Percentiles rank a stretch among this genome's conserved stretches.
Evolutionary conservation across 2,329 filamentous ascomycete genomes (phyloP).

Genomic region (Paracoccidioides lutzii): DNA sequence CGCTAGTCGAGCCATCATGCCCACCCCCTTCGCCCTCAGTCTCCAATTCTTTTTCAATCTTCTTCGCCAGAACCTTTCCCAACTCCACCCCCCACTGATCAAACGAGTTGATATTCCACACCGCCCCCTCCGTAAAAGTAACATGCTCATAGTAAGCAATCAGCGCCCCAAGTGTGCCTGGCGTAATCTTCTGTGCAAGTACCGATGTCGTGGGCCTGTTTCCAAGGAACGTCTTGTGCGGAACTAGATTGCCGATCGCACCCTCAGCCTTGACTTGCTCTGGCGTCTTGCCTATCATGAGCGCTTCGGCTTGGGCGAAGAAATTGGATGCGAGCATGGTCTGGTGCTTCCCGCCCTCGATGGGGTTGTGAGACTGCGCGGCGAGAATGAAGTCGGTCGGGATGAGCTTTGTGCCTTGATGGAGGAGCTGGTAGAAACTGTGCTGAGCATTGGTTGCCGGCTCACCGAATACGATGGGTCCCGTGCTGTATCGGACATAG

Average conservation of each 20-base stretch:
- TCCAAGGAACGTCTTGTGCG: constrained; percentile 98
- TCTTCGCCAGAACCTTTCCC: constrained; percentile 91
- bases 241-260: constrained; percentile 48
- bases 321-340: constrained; percentile 45
- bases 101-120: constrained; percentile 99
- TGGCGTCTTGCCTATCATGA: constrained; percentile 42
- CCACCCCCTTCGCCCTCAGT: constrained; percentile 53
- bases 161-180: constrained; percentile 79
- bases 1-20: constrained; percentile 80
- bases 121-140: constrained; percentile 90
- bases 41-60: constrained; percentile 76
- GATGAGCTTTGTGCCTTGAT: constrained; percentile 98
- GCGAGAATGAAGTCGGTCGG: constrained; percentile 96
- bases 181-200: constrained; percentile 84
- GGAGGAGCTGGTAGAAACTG: constrained; percentile 98
- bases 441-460: constrained; percentile 98
- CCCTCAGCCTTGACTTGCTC: constrained; percentile 37
- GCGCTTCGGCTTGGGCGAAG: constrained; percentile 37
- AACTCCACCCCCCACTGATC: constrained; percentile 99
- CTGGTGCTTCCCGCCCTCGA: constrained; percentile 85
- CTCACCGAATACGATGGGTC: constrained; percentile 91
- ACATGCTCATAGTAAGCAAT: constrained; percentile 99
- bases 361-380: constrained; percentile 91
- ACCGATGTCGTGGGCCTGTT: constrained; percentile 96
- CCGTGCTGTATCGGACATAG: constrained; percentile 94